phyloP scores from a whole-genome alignment of 768 basidiomycete species.

The Flagelloscypha sp. region DNA sequence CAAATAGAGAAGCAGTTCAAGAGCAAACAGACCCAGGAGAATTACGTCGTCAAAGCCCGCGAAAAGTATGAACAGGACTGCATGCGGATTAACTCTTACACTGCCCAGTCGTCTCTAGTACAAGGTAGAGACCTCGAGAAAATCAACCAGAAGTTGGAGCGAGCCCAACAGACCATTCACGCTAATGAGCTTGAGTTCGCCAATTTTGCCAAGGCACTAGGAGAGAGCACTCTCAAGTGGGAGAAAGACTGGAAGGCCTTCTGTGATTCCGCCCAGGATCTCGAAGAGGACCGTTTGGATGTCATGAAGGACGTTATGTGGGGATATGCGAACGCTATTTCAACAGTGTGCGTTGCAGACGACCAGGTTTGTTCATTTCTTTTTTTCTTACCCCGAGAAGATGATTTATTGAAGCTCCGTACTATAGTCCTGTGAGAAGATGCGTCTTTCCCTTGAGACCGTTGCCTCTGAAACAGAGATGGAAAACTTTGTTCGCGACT shows the following conservation, averaged over 20 bases:
- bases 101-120: conserved; percentile 81
- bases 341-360: conserved; percentile 89
- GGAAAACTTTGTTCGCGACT: conserved; percentile 80
- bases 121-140: conserved; percentile 94
- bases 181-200: conserved; percentile 88
- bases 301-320: conserved; percentile 94
- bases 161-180: conserved; percentile 82
- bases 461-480: conserved; percentile 85
- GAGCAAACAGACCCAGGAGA: conserved; percentile 79
- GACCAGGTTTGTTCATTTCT: conserved; percentile 64
- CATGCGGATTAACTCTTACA: conserved; percentile 86
- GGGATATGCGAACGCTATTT: conserved; percentile 94
- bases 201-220: conserved; percentile 74
- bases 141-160: conserved; percentile 77
- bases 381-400: neutral
- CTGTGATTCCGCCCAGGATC: conserved; percentile 91
- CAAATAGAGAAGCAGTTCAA: conserved; percentile 88
- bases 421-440: conserved; percentile 79
- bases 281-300: conserved; percentile 91
- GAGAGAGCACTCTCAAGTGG: conserved; percentile 80
- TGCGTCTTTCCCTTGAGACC: conserved; percentile 80
- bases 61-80: conserved; percentile 94
- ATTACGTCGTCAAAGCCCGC: conserved; percentile 78
- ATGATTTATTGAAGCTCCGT: conserved; percentile 1
- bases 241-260: conserved; percentile 91